Evolutionary conservation across 108 stramenopile species (phyloP).

Genomic region (Nitzschia inconspicua): DNA sequence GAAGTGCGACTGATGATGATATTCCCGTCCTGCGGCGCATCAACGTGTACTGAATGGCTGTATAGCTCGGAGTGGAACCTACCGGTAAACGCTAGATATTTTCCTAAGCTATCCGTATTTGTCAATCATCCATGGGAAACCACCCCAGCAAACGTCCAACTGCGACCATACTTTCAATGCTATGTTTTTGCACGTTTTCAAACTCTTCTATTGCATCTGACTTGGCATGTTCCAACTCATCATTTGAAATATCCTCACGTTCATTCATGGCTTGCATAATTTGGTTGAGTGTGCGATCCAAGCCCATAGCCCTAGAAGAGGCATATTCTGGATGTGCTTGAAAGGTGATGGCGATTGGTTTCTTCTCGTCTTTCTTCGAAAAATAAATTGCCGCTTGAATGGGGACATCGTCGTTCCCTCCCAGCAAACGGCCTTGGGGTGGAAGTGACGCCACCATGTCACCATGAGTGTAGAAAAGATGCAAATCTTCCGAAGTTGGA

Average conservation of each 20-base stretch:
- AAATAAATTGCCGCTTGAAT: slow-evolving; percentile 73
- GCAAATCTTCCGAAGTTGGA: not conserved
- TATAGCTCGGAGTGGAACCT: too few species aligned
- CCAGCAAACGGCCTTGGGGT: slow-evolving; percentile 41
- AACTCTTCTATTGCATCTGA: slow-evolving; percentile 37
- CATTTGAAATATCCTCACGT: slow-evolving; percentile 21
- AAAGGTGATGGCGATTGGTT: slow-evolving; percentile 69
- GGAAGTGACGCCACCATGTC: slow-evolving; percentile 76
- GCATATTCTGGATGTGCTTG: slow-evolving; percentile 82
- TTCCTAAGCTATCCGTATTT: too few species aligned
- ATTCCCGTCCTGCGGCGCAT: too few species aligned
- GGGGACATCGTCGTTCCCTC: slow-evolving; percentile 58
- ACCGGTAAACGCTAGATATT: too few species aligned
- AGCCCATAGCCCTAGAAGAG: slow-evolving; percentile 23
- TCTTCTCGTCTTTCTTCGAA: slow-evolving; percentile 2
- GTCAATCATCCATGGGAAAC: too few species aligned
- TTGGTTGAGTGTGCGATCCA: slow-evolving; percentile 33
- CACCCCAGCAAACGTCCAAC: slow-evolving; percentile 47
- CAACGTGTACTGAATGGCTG: too few species aligned
- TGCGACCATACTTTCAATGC: slow-evolving; percentile 41
- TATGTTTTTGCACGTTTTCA: slow-evolving; percentile 35
- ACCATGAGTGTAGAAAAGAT: slow-evolving; percentile 75
- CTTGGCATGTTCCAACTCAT: slow-evolving; percentile 9
- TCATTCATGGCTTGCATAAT: slow-evolving; percentile 40
- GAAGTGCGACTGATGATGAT: too few species aligned